Evolutionary conservation across 495 filamentous ascomycete genomes (phyloP).

Genomic region (Jackrogersella multiformis): DNA sequence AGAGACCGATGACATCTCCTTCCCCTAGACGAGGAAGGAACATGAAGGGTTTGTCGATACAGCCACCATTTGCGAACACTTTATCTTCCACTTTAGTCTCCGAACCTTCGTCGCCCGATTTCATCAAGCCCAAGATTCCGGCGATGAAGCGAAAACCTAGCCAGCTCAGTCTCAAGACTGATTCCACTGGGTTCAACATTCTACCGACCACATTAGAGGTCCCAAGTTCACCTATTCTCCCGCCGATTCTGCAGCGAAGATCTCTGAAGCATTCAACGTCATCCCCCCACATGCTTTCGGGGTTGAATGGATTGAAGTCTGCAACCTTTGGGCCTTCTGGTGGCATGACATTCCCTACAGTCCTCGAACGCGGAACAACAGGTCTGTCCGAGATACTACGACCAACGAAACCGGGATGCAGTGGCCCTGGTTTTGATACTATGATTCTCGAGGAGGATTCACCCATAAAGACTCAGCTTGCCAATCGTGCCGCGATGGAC

Average conservation of each 20-base stretch:
- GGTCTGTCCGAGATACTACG: conserved; percentile 60
- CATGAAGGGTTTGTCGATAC: conserved; percentile 91
- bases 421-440: conserved; percentile 45
- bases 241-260: conserved; percentile 62
- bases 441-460: conserved; percentile 80
- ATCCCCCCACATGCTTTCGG: conserved; percentile 62
- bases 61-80: conserved; percentile 70
- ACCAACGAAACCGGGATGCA: conserved; percentile 51
- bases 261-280: conserved; percentile 66
- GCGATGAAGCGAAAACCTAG: conserved; percentile 77
- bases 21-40: conserved; percentile 84
- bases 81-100: conserved; percentile 61
- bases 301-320: conserved; percentile 52
- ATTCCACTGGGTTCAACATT: conserved; percentile 59
- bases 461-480: conserved; percentile 69
- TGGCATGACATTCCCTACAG: conserved; percentile 63
- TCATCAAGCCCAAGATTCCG: conserved; percentile 78
- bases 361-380: conserved; percentile 58
- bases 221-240: conserved; percentile 54
- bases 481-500: conserved; percentile 61
- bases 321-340: conserved; percentile 62
- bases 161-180: conserved; percentile 71
- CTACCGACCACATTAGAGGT: conserved; percentile 53
- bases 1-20: conserved; percentile 69
- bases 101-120: conserved; percentile 82